These are phyloP conservation scores for Phytopythium vexans DNA, from an alignment of 352 stramenopile species.

Conservation along the genomic window DNA sequence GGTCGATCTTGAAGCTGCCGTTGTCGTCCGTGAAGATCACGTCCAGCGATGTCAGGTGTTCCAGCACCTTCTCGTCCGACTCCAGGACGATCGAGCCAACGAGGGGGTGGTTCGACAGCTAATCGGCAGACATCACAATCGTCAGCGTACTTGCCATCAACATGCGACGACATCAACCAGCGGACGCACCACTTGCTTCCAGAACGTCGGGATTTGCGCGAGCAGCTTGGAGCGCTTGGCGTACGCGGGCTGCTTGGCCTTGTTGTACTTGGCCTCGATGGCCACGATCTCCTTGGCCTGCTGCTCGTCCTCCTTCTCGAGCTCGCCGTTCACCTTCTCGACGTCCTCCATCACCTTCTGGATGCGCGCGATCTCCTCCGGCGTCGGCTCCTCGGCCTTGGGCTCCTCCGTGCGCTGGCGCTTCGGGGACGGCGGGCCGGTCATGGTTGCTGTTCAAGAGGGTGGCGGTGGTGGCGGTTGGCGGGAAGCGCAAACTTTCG, in stretches of 20 bases:
- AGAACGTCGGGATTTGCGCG: conserved; percentile 64
- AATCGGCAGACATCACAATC: conserved; percentile 5
- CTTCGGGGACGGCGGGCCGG: conserved; percentile 60
- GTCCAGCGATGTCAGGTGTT: conserved; percentile 51
- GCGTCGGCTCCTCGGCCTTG: conserved; percentile 8
- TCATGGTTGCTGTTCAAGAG: conserved; percentile 27
- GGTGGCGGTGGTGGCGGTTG: neutral
- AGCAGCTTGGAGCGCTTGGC: conserved; percentile 67
- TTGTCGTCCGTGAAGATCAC: conserved; percentile 60
- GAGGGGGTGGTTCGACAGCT: conserved; percentile 75
- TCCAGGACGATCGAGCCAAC: conserved; percentile 42
- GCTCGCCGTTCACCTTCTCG: conserved; percentile 48
- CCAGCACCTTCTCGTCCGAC: conserved; percentile 50
- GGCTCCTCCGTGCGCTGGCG: conserved; percentile 64
- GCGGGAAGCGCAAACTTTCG: neutral
- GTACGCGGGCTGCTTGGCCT: conserved; percentile 56
- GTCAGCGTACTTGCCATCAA: conserved; percentile 3
- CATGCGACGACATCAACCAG: neutral
- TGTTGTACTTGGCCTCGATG: conserved; percentile 79
- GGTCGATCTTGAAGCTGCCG: conserved; percentile 70
- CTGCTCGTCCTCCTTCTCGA: conserved; percentile 65
- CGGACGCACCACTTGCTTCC: conserved; percentile 65
- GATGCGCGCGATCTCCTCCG: conserved; percentile 38
- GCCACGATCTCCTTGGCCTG: conserved; percentile 62
- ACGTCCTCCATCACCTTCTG: conserved; percentile 56